Conservation (phyloP, 2,329 filamentous ascomycete genomes). For the Hypoxylon sp. region DNA sequence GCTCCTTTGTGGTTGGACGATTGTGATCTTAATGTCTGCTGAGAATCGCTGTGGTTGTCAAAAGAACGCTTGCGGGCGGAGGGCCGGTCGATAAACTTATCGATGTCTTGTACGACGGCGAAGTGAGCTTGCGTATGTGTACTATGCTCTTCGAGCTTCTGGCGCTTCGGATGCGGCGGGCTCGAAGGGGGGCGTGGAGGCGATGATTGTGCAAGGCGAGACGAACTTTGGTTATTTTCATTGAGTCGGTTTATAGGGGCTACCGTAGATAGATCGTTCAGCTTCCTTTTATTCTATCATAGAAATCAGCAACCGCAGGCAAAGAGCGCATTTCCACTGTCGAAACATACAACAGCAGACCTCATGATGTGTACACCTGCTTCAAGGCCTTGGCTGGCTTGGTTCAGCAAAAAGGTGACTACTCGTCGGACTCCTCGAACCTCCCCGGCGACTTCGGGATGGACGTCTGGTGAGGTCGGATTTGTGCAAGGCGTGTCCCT, state of each 20-base stretch:
- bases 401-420: constrained; percentile 19
- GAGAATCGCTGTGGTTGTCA: constrained; percentile 44
- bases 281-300: constrained; percentile 13
- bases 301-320: constrained; percentile 21
- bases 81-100: constrained; percentile 1
- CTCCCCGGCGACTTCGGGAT: constrained; percentile 43
- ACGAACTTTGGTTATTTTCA: constrained; percentile 32
- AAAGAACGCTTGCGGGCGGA: constrained; percentile 44
- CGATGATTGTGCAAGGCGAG: constrained; percentile 22
- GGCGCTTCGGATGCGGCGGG: constrained; percentile 46
- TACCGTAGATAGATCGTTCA: constrained; percentile 30
- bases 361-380: constrained; percentile 40
- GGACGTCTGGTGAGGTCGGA: constrained; percentile 42
- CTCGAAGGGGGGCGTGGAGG: constrained; percentile 20
- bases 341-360: constrained; percentile 26
- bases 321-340: neutral
- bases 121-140: constrained; percentile 42
- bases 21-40: constrained; percentile 36
- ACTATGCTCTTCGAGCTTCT: constrained; percentile 35
- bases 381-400: constrained; percentile 11
- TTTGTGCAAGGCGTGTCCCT: constrained; percentile 31
- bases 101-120: neutral
- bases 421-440: constrained; percentile 29
- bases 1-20: constrained; percentile 32
- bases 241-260: constrained; percentile 48